Conservation (phyloP, 2,329 filamentous ascomycete species). For the Cercospora brassicicola region DNA sequence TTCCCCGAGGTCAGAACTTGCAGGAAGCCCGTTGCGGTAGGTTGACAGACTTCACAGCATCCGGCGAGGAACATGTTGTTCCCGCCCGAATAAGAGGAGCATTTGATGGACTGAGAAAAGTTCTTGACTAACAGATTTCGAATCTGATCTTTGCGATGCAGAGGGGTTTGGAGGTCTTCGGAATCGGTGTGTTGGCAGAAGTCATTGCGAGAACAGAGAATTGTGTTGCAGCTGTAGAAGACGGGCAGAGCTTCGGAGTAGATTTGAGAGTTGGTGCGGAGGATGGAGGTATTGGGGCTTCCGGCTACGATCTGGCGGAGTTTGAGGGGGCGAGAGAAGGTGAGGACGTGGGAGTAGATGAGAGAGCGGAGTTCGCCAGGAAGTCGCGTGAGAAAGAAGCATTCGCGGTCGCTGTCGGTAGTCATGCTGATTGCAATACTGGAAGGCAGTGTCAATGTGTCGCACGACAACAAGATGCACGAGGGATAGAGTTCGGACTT, state of each 20-base stretch:
- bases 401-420: constrained; percentile 11
- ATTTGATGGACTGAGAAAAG: constrained; percentile 26
- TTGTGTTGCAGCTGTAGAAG: constrained; percentile 49
- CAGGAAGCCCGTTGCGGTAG: constrained; percentile 22
- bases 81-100: constrained; percentile 23
- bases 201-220: constrained; percentile 32
- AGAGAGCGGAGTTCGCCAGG: constrained; percentile 19
- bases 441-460: neutral
- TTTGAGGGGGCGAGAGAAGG: constrained; percentile 25
- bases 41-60: constrained; percentile 25
- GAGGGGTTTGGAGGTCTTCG: constrained; percentile 19
- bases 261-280: constrained; percentile 47
- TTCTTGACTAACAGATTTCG: constrained; percentile 21
- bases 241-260: constrained; percentile 47
- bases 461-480: neutral
- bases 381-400: constrained; percentile 16
- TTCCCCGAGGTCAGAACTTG: constrained; percentile 8
- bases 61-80: constrained; percentile 22
- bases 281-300: constrained; percentile 27
- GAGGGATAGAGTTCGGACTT: neutral
- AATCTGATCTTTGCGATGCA: constrained; percentile 21
- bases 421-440: neutral
- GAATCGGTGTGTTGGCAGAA: constrained; percentile 22
- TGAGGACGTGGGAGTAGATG: constrained; percentile 23
- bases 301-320: constrained; percentile 28